phyloP scores from a whole-genome alignment of 305 asterid genomes.

The Nicotiana rustica region DNA sequence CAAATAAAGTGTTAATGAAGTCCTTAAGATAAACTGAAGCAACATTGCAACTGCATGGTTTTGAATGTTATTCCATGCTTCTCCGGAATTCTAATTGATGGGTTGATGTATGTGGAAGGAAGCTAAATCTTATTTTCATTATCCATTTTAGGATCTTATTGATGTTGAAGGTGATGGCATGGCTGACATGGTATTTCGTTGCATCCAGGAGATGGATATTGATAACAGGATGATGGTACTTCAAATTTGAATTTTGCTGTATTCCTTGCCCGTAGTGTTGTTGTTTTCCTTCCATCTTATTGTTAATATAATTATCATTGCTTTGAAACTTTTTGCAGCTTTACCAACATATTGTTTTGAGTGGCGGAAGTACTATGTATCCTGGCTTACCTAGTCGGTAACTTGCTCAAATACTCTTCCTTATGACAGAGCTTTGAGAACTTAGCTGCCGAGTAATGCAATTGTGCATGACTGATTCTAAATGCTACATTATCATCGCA shows the following conservation, averaged over 20 bases:
- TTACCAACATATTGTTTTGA: constrained; percentile 93
- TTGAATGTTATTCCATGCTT: constrained; percentile 19
- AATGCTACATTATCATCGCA: not conserved
- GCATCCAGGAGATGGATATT: constrained; percentile 99
- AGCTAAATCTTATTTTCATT: constrained; percentile 38
- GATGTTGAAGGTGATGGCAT: constrained; percentile 99
- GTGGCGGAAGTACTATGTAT: constrained; percentile 99
- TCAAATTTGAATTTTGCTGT: constrained; percentile 34
- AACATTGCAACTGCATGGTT: constrained; percentile 19
- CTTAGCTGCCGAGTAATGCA: constrained; percentile 8
- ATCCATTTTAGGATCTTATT: constrained; percentile 77
- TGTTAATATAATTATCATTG: constrained; percentile 15
- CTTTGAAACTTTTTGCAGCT: constrained; percentile 65
- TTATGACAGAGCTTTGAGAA: not conserved
- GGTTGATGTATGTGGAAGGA: constrained; percentile 22
- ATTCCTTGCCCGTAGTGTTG: constrained; percentile 39
- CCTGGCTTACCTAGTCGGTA: constrained; percentile 99
- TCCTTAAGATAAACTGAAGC: constrained; percentile 25
- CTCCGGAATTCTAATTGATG: constrained; percentile 16
- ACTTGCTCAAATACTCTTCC: constrained; percentile 34
- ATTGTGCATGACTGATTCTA: not conserved
- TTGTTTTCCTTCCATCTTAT: constrained; percentile 35
- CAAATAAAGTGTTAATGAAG: not conserved
- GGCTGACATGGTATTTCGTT: constrained; percentile 98
- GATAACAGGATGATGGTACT: constrained; percentile 97